These are phyloP conservation scores for Lolium perenne DNA, from an alignment of 176 grass and related monocot genomes.

Conservation along the genomic window DNA sequence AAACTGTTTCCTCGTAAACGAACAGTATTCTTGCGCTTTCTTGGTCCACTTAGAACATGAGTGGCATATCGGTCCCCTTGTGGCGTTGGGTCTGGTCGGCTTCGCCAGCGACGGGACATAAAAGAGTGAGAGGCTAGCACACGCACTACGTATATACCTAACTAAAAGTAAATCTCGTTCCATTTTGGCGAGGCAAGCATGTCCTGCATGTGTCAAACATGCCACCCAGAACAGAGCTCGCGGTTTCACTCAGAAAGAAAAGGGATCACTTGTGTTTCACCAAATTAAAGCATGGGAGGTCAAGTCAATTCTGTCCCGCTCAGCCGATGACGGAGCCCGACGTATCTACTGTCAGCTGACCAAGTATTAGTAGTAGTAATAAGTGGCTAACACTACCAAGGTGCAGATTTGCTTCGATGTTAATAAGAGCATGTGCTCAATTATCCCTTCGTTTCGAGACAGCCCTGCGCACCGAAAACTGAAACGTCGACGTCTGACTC, in stretches of 20 bases:
- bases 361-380: not conserved
- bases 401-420: not conserved
- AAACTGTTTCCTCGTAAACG: not conserved
- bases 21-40: not conserved
- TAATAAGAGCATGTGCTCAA: not conserved
- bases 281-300: not conserved
- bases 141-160: too few species aligned
- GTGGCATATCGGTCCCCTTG: too few species aligned
- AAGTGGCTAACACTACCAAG: not conserved
- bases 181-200: not conserved
- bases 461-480: too few species aligned
- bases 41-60: too few species aligned
- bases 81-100: too few species aligned
- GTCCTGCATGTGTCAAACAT: not conserved
- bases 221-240: not conserved
- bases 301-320: not conserved
- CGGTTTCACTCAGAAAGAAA: not conserved
- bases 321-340: not conserved
- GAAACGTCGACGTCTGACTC: not conserved
- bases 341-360: not conserved
- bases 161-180: not conserved
- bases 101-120: too few species aligned
- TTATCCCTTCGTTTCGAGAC: not conserved
- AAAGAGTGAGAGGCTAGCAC: too few species aligned
- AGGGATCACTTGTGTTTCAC: not conserved